Conservation (phyloP, 208 protist genomes). For the Acanthamoeba castellanii region DNA sequence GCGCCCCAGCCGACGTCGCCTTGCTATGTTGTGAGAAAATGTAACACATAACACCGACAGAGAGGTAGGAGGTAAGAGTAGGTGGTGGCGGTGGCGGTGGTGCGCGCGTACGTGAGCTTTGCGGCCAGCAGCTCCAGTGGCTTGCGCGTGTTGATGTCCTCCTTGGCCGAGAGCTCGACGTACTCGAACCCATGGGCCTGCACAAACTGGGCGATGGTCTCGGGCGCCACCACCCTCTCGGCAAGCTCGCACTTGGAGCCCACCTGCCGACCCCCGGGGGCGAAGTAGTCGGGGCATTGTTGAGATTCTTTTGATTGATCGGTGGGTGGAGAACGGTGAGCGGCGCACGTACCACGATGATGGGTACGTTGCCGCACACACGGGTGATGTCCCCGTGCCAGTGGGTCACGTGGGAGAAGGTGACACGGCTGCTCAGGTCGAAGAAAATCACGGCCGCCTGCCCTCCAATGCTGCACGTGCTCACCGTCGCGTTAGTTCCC, state of each 20-base stretch:
- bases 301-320: no score
- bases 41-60: no score
- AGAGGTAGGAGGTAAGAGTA: no score
- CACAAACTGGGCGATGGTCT: background rate
- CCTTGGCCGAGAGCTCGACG: background rate
- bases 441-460: conserved; percentile 99
- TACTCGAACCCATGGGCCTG: background rate
- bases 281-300: no score
- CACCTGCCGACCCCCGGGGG: background rate
- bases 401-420: conserved; percentile 99
- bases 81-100: no score
- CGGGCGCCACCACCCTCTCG: background rate
- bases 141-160: background rate
- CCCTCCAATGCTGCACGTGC: conserved; percentile 91
- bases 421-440: conserved; percentile 99
- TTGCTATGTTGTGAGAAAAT: no score
- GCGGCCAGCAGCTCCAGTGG: background rate
- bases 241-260: background rate
- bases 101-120: background rate
- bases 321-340: no score
- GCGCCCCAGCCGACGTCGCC: no score
- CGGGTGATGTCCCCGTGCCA: conserved; percentile 99
- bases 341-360: conserved; percentile 99
- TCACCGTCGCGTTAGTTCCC: conserved; percentile 34
- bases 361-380: conserved; percentile 99